Conservation (phyloP, 495 filamentous ascomycete genomes). For the Darksidea phi region DNA sequence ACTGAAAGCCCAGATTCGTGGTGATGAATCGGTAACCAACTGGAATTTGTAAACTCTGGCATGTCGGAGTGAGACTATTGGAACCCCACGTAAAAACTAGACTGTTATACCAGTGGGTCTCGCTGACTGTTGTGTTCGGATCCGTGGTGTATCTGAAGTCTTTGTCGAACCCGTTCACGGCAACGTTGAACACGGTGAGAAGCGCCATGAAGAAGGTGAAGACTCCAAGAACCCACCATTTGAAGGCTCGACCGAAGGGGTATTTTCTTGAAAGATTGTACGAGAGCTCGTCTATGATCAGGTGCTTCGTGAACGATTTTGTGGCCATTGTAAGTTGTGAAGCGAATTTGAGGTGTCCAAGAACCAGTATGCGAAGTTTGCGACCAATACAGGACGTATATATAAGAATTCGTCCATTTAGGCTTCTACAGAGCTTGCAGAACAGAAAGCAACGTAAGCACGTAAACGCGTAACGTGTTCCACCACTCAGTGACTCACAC, state of each 20-base stretch:
- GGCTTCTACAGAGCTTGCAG: background rate
- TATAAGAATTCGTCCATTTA: background rate
- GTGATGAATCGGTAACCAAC: conserved; percentile 29
- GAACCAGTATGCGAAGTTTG: background rate
- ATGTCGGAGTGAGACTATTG: conserved; percentile 20
- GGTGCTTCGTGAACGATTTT: conserved; percentile 3
- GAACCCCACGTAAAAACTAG: conserved; percentile 16
- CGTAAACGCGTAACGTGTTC: too few species aligned
- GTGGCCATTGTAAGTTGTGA: background rate
- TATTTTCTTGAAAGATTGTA: conserved; percentile 27
- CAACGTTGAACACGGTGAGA: conserved; percentile 24
- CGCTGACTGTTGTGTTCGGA: conserved; percentile 11
- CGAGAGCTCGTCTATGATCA: conserved; percentile 13
- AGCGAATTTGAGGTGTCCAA: background rate
- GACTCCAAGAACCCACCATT: conserved; percentile 4
- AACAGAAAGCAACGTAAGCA: background rate
- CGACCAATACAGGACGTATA: background rate
- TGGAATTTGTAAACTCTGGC: conserved; percentile 19
- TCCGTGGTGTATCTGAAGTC: conserved; percentile 17
- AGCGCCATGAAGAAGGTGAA: conserved; percentile 3
- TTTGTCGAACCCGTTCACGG: conserved; percentile 21
- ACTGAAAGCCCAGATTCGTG: conserved; percentile 27
- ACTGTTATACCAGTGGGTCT: conserved; percentile 20
- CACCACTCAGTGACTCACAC: too few species aligned
- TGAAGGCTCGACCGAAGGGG: conserved; percentile 10